phyloP scores from a whole-genome alignment of 306 rosid genomes.

The Vicia villosa region DNA sequence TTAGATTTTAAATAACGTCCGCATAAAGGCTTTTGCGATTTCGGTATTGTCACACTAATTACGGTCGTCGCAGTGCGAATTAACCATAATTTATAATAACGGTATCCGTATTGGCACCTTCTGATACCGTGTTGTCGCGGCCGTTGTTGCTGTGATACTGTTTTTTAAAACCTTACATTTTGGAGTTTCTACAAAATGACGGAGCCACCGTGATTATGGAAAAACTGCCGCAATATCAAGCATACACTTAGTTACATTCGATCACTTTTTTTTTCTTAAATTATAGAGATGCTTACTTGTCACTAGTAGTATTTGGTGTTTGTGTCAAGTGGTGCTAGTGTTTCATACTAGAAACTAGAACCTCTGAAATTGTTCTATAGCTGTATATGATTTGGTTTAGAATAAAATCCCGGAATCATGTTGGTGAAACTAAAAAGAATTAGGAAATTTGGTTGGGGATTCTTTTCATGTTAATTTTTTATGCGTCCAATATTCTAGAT shows the following conservation, averaged over 20 bases:
- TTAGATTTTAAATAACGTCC: too few relatives aligned
- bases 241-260: neutral
- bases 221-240: too few relatives aligned
- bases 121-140: too few relatives aligned
- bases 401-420: constrained; percentile 9
- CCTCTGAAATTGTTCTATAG: neutral
- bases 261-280: neutral
- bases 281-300: neutral
- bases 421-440: neutral
- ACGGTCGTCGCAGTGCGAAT: too few relatives aligned
- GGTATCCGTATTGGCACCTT: too few relatives aligned
- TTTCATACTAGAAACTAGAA: neutral
- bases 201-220: too few relatives aligned
- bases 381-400: constrained; percentile 16
- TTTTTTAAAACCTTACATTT: too few relatives aligned
- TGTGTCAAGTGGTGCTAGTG: neutral
- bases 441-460: neutral
- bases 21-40: too few relatives aligned
- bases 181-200: too few relatives aligned
- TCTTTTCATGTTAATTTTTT: neutral
- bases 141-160: too few relatives aligned
- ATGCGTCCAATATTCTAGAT: neutral
- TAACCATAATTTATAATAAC: too few relatives aligned
- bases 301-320: neutral
- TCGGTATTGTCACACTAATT: too few relatives aligned